Conservation (phyloP, 1,284 basidiomycete genomes). For the Megacollybia platyphylla region DNA sequence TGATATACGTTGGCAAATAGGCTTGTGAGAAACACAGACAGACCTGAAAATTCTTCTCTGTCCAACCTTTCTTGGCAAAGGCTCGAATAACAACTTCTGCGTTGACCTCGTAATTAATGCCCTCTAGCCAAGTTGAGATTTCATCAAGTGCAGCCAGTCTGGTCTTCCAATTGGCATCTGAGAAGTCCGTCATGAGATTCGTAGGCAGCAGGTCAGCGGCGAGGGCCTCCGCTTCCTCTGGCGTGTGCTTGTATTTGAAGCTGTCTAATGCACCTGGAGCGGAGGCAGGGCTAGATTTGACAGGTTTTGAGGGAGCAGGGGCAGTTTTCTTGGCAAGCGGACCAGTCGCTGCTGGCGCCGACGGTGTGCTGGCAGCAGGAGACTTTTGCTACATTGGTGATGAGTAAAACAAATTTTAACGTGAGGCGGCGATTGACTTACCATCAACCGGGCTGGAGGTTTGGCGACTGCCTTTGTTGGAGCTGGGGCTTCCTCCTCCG, state of each 20-base stretch:
- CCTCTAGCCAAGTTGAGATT: slow-evolving; percentile 76
- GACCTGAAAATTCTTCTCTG: slow-evolving; percentile 98
- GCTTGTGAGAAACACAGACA: slow-evolving; percentile 10
- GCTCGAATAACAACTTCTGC: slow-evolving; percentile 87
- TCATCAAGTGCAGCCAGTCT: slow-evolving; percentile 82
- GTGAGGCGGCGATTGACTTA: not conserved
- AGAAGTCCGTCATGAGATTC: slow-evolving; percentile 61
- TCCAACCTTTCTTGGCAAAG: slow-evolving; percentile 89
- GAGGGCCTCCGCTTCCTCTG: slow-evolving; percentile 85
- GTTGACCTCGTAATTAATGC: slow-evolving; percentile 59
- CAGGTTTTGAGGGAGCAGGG: slow-evolving; percentile 29
- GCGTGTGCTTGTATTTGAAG: slow-evolving; percentile 84
- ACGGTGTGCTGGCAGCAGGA: slow-evolving; percentile 31
- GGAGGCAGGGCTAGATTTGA: slow-evolving; percentile 18
- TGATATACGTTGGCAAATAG: slow-evolving; percentile 16
- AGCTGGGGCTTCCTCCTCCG: slow-evolving; percentile 6
- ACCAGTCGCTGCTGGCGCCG: slow-evolving; percentile 14
- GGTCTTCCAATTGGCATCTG: slow-evolving; percentile 88
- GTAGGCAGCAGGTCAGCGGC: slow-evolving; percentile 69
- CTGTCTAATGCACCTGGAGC: slow-evolving; percentile 56
- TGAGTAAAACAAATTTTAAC: slow-evolving; percentile 10
- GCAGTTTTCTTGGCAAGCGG: slow-evolving; percentile 10
- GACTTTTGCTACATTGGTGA: slow-evolving; percentile 18
- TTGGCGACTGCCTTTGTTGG: slow-evolving; percentile 21
- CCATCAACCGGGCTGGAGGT: slow-evolving; percentile 30